Evolutionary conservation across 2,329 filamentous ascomycete genomes (phyloP), one percentile per base, ranked within the genome.

Genomic region (Microdochium paspali): DNA sequence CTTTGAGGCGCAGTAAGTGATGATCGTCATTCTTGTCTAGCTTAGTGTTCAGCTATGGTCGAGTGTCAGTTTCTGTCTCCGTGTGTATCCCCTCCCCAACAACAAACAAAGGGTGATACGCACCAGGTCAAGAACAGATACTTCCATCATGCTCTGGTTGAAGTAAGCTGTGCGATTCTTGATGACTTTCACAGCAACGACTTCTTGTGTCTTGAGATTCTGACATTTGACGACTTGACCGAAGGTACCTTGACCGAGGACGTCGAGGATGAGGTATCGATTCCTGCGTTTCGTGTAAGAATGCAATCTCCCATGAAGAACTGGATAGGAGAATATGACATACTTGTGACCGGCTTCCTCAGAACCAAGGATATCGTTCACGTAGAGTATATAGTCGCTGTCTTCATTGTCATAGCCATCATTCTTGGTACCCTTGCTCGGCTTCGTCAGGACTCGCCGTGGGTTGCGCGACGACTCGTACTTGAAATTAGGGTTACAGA

Each of bases 121-220:
- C 75, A 94, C 89, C 75, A 98, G 64, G 66, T 98, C 93, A 49
- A 98, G 75, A 23, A 98, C 93, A 2, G 93, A 98, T 26, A 98
- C 93, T 64, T 98, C 93, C 93, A 98, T 98, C 93, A 98, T 98
- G 66, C 93, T 97, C 67, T 98, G 93, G 63, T 98, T 98, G 73
- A 98, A 98, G 66, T 98, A 98, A 31, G 93, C 93, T 2, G 93
- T 98, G 59, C 91, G 84, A 67, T 98, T 98, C 71, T 98, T 98
- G 71, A 98, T 93, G 47, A 98, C 93, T 70, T 98, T 98, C 56
- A 98, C 93, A 3, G 93, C 93, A 42, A 98, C 93, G 32, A 98
- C 93, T 68, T 98, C 93, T 65, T 96, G 90, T 1, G 93, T 97
- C 70, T 95, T 96, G 58, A 98, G 69, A 59, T 98, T 98, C 66